A percentile compares a stretch with the other conserved stretches of the same genome.
Conservation (phyloP, 345 rosid genomes). For the Xanthoceras sorbifolium region DNA sequence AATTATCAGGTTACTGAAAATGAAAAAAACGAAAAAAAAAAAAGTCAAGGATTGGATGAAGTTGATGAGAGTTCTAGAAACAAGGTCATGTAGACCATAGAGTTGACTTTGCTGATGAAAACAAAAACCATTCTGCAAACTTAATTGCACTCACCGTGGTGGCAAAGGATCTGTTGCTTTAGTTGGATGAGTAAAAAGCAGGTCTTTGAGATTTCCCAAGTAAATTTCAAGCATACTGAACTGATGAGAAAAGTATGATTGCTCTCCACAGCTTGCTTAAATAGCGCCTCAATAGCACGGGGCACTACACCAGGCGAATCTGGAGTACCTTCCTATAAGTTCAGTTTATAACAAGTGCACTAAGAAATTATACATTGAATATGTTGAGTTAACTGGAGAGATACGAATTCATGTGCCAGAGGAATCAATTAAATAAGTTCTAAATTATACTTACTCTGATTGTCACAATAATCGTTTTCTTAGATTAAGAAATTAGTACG, state of each 20-base stretch:
- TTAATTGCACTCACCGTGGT: slow-evolving; percentile 50
- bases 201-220: slow-evolving; percentile 76
- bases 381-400: background rate
- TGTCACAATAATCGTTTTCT: background rate
- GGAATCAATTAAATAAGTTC: background rate
- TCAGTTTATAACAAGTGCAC: background rate
- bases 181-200: slow-evolving; percentile 58
- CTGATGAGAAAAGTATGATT: slow-evolving; percentile 51
- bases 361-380: slow-evolving; percentile 2
- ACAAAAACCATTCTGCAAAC: background rate
- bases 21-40: no score
- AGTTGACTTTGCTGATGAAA: background rate
- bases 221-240: slow-evolving; percentile 89
- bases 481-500: background rate
- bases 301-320: slow-evolving; percentile 70
- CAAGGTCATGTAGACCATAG: background rate
- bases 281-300: slow-evolving; percentile 53
- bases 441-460: background rate
- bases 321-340: slow-evolving; percentile 63
- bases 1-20: background rate
- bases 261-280: slow-evolving; percentile 58
- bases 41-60: background rate
- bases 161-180: slow-evolving; percentile 52
- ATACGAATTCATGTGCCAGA: background rate
- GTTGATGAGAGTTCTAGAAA: background rate